Base-by-base conservation (phyloP, 139 green algal species). In the Haematococcus sp. region DNA sequence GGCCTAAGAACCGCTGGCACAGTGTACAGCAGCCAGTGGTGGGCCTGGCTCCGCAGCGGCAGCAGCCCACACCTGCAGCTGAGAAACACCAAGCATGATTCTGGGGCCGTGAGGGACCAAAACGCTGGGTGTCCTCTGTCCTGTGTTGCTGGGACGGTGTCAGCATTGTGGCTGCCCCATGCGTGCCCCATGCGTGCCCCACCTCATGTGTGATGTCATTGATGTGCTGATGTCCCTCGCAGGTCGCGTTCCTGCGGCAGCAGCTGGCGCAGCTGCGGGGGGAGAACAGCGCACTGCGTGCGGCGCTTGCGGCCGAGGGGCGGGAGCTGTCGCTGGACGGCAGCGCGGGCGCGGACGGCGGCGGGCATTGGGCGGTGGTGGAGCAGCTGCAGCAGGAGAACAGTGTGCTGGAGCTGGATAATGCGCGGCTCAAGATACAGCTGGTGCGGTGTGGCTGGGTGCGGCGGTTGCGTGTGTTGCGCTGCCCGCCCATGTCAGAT, bases 311-410 rank as follows among this genome's bases (percentile, higher is more conserved):
- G 25, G 70, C 56, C 34, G 54, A 59, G 22, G n/a, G 71, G 22
- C 70, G 61, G 34, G 23, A 60, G 5, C 31, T 68, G 13, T 23
- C 0, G 25, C n/a, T 4, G 16, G 51, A 60, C 13, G 43, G 49
- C 17, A 40, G 68, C 20, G 19, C 3, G 1, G 58, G 33, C 0
- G 25, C 66, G n/a, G 73, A 70, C 51, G 66, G 33, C 22, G 52
- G 52, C 19, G 73, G 34, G 19, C 44, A 68, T 11, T 74, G 73
- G 20, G 76, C 63, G 25, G 68, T 81, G 15, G 59, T 91, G 63
- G 84, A 92, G 43, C 74, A 87, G 35, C 40, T 91, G 73, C 80
- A 88, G 68, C 63, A 74, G 63, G 76, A 86, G 15, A 86, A 83
- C 72, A 68, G 35, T 32, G 27, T n/a, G 19, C 65, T 94, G 66